phyloP scores from a whole-genome alignment of 306 rosid genomes.

The Urtica urens region DNA sequence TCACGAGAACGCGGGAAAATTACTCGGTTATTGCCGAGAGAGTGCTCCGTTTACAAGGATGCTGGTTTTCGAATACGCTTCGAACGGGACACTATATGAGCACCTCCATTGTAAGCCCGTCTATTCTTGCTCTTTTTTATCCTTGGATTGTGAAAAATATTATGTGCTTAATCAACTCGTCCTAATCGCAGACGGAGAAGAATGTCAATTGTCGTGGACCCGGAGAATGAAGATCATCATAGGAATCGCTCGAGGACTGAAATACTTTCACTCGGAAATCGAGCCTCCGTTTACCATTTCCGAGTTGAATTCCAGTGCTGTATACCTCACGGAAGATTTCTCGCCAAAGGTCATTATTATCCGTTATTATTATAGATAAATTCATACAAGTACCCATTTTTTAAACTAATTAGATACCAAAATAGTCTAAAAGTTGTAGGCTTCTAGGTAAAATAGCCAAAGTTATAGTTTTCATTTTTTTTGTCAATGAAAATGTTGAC shows the following conservation, averaged over 20 bases:
- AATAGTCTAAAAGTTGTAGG: no score
- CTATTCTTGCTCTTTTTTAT: slow-evolving; percentile 6
- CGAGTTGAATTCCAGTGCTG: slow-evolving; percentile 81
- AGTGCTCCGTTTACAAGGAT: slow-evolving; percentile 82
- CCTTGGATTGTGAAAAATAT: slow-evolving; percentile 1
- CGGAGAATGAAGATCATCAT: slow-evolving; percentile 68
- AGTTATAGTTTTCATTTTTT: no score
- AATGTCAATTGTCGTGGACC: slow-evolving; percentile 83
- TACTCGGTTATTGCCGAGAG: slow-evolving; percentile 85
- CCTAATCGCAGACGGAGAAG: slow-evolving; percentile 64
- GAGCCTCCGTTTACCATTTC: slow-evolving; percentile 93
- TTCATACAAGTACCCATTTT: no score
- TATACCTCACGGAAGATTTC: slow-evolving; percentile 93
- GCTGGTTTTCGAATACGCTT: slow-evolving; percentile 91
- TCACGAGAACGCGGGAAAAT: slow-evolving; percentile 71
- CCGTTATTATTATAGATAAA: no score
- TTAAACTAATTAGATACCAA: no score
- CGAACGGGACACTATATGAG: slow-evolving; percentile 85
- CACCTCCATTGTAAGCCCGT: slow-evolving; percentile 71
- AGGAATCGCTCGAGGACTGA: slow-evolving; percentile 87
- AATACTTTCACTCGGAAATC: slow-evolving; percentile 73
- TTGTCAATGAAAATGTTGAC: no score
- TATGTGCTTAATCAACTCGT: slow-evolving; percentile 13
- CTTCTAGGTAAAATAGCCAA: no score
- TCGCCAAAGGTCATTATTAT: slow-evolving; percentile 98